Evolutionary conservation across 2,329 filamentous ascomycete species (phyloP), one percentile per base, ranked within the genome.

Genomic region (Pseudogymnoascus sp.): DNA sequence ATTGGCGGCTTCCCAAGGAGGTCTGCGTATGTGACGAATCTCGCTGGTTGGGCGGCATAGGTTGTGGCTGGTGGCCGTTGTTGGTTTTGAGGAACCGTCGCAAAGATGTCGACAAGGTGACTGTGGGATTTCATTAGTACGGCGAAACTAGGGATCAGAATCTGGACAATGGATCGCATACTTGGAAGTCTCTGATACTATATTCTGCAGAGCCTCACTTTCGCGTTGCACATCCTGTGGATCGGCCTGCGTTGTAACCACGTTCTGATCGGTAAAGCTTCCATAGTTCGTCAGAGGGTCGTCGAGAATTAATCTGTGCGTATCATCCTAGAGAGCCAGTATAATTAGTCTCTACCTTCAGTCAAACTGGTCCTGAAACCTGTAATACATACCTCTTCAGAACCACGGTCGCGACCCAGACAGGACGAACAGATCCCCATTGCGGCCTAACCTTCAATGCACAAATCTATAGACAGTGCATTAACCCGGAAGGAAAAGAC

Each of bases 91-190:
- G 83, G 82, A 37, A 81, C 80, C 69, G 86, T 85, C 66, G 87
- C 84, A 74, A 87, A 87, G 55, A 88, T 83, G 70, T 88, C 85
- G 64, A 88, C 84, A 75, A 88, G 83, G 69, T 87, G 86, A 69
- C 85, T 88, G 43, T 88, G 39, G 43, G 21, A 29, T 16, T 31
- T 31, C 4, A 12, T 52, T 31, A 52, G 45, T 12, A 52, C 7
- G 1, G 45, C 5, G n/a, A 10, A 33, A 12, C n/a, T 52, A 11
- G 12, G n/a, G 35, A 65, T 26, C 45, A 35, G 49, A 61, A 55
- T 63, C 45, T 62, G 49, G 58, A 61, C 11, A 65, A 62, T 63
- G 64, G 64, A 61, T 64, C 31, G 62, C 79, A 66, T 77, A 87
- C 85, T 86, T 83, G 58, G 85, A 86, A 59, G 85, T 87, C 66